Base-by-base conservation (phyloP, 2,329 filamentous ascomycete species). In the Byssoonygena ceratinophila region DNA sequence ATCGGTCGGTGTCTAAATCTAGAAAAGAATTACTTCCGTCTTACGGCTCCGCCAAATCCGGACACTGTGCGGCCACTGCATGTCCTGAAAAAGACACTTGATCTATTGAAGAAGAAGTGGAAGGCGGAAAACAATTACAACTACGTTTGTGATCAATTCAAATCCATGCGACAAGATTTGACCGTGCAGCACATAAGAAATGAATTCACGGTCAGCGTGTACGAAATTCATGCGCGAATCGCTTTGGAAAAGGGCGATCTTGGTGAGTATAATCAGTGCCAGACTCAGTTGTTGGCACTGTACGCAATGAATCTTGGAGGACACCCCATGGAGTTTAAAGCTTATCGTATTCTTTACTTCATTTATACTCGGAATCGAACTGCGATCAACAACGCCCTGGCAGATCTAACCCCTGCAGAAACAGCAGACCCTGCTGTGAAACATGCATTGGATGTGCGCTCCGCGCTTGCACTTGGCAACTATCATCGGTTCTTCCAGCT, bases 191-290 rank as follows among this genome's bases (percentile, higher is more conserved):
- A 87, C 65, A 89, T 98, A 73, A 90, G 88, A 73, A 95, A 89
- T 70, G 87, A 94, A 50, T 97, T 98, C 67, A 97, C 92, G 23
- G 90, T 97, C 58, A 85, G 80, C 57, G 92, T 96, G 45, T 98
- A 98, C 71, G 92, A 98, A 74, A 94, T 91, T 57, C 92, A 98
- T 73, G 92, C 91, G 58, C 84, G 92, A 56, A 97, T 98, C 72
- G 92, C 92, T 60, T 77, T 98, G 71, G 91, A 98, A 73, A 96
- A 94, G 79, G 89, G 87, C 73, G 92, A 98, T 77, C 81, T 97
- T 76, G 91, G 92, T 98, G 92, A 98, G 92, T 98, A 98, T 92
- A 98, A 98, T 76, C 92, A 98, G 79, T 98, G 92, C 73, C 92
- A 98, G 76, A 97, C 92, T 64, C 92, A 98, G 75, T 78, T 98